Conservation (phyloP, 2,329 filamentous ascomycete genomes). For the Fusarium sp. region DNA sequence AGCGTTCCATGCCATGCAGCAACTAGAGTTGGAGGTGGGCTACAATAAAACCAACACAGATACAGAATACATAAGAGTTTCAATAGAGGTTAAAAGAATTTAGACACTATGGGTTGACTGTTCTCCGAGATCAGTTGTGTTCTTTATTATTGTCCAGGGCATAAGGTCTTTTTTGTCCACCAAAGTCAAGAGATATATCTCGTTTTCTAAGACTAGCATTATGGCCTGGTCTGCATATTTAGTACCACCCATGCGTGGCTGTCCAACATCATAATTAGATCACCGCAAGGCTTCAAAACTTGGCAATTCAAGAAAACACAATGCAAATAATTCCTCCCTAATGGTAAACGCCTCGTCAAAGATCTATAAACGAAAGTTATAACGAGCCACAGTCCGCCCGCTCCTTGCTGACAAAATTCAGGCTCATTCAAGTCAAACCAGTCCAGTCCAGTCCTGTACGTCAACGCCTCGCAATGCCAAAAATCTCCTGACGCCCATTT, state of each 20-base stretch:
- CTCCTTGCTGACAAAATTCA: constrained; percentile 28
- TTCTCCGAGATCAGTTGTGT: background rate
- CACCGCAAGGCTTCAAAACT: background rate
- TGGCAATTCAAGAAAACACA: background rate
- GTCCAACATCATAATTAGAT: background rate
- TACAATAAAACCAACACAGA: background rate
- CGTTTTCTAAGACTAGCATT: too few species aligned
- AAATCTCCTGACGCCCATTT: constrained; percentile 40
- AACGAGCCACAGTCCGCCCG: constrained; percentile 26
- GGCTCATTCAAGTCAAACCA: constrained; percentile 24
- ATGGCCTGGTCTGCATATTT: background rate
- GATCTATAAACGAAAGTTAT: constrained; percentile 43
- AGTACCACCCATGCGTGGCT: background rate
- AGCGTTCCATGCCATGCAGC: background rate
- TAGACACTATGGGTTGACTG: too few species aligned
- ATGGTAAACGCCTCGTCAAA: background rate
- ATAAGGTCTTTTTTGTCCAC: background rate
- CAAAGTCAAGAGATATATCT: too few species aligned
- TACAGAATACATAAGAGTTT: background rate
- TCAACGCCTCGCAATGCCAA: constrained; percentile 53
- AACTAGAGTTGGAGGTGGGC: too few species aligned
- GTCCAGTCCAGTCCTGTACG: constrained; percentile 34
- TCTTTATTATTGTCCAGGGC: too few species aligned
- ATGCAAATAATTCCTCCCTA: background rate
- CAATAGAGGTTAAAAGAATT: background rate